phyloP scores from a whole-genome alignment of 2,329 filamentous ascomycete genomes.

The Canariomyces notabilis region DNA sequence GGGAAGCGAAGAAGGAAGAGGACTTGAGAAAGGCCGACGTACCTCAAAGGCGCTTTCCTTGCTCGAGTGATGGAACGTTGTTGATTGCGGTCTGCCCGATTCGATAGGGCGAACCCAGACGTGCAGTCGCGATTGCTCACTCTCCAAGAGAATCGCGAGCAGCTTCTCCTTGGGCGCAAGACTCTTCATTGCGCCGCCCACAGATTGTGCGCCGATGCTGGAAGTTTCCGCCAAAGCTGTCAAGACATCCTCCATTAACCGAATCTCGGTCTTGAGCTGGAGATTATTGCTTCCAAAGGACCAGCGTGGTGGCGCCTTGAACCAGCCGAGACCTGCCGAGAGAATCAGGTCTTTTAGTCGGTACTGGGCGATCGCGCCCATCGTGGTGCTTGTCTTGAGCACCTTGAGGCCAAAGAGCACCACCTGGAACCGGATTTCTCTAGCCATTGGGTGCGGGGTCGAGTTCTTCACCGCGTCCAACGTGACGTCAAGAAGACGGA shows the following conservation, averaged over 20 bases:
- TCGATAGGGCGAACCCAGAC: conserved; percentile 86
- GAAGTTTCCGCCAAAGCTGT: conserved; percentile 59
- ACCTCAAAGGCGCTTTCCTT: conserved; percentile 38
- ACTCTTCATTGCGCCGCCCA: conserved; percentile 53
- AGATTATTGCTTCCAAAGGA: conserved; percentile 92
- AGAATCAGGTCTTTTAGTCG: conserved; percentile 84
- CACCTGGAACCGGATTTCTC: conserved; percentile 88
- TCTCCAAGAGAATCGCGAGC: conserved; percentile 73
- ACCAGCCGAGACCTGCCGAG: conserved; percentile 85
- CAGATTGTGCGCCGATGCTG: conserved; percentile 49
- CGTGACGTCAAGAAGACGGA: conserved; percentile 74
- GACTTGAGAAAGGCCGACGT: conserved; percentile 15
- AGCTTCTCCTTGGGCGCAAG: conserved; percentile 77
- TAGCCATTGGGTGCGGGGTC: conserved; percentile 74
- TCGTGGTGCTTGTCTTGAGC: conserved; percentile 65
- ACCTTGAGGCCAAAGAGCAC: conserved; percentile 77
- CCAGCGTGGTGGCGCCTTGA: conserved; percentile 77
- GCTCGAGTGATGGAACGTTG: conserved; percentile 36
- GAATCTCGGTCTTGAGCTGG: conserved; percentile 88
- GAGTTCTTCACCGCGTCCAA: conserved; percentile 67
- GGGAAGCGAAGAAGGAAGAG: not conserved
- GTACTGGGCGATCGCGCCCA: conserved; percentile 63
- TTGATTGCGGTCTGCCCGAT: conserved; percentile 39
- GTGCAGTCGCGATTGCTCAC: conserved; percentile 73
- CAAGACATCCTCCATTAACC: conserved; percentile 71